These are phyloP conservation scores for Curvularia spicifera DNA, from an alignment of 2,329 filamentous ascomycete species.

Conservation along the genomic window DNA sequence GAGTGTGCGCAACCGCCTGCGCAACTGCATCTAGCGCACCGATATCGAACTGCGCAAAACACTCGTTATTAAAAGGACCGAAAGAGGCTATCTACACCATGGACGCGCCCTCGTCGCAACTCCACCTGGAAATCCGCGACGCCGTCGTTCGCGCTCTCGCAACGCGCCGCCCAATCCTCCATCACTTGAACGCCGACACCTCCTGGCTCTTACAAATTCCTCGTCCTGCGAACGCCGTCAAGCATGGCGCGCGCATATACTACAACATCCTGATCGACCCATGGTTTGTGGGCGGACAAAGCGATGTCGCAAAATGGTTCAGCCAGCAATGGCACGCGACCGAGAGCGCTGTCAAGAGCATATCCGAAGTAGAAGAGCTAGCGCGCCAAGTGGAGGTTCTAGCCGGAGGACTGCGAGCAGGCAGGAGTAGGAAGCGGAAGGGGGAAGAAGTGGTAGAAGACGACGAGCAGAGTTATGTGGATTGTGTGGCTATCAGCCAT, in stretches of 20 bases:
- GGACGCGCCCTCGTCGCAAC: constrained; percentile 49
- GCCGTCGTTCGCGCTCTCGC: constrained; percentile 50
- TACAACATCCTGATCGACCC: constrained; percentile 72
- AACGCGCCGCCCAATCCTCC: constrained; percentile 61
- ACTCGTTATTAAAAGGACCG: background rate
- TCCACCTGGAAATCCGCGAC: constrained; percentile 53
- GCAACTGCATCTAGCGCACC: constrained; percentile 10
- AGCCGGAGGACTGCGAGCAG: constrained; percentile 37
- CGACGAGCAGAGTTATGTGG: constrained; percentile 54
- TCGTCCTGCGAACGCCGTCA: constrained; percentile 55
- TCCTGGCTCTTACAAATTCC: constrained; percentile 72
- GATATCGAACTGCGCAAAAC: background rate
- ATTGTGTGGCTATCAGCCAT: constrained; percentile 66
- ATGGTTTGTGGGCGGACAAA: constrained; percentile 68
- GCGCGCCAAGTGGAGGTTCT: constrained; percentile 59
- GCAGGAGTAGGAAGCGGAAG: constrained; percentile 18
- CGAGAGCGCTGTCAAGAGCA: constrained; percentile 60
- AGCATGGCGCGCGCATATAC: constrained; percentile 56
- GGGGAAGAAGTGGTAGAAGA: constrained; percentile 17
- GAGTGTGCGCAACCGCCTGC: constrained; percentile 18
- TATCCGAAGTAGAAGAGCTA: constrained; percentile 62
- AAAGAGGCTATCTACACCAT: constrained; percentile 20
- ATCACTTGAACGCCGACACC: constrained; percentile 71
- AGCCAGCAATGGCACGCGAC: constrained; percentile 68
- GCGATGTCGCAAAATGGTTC: constrained; percentile 69